Evolutionary conservation across 495 filamentous ascomycete genomes (phyloP), one percentile per base, ranked within the genome.

Genomic region (Daldinia decipiens): DNA sequence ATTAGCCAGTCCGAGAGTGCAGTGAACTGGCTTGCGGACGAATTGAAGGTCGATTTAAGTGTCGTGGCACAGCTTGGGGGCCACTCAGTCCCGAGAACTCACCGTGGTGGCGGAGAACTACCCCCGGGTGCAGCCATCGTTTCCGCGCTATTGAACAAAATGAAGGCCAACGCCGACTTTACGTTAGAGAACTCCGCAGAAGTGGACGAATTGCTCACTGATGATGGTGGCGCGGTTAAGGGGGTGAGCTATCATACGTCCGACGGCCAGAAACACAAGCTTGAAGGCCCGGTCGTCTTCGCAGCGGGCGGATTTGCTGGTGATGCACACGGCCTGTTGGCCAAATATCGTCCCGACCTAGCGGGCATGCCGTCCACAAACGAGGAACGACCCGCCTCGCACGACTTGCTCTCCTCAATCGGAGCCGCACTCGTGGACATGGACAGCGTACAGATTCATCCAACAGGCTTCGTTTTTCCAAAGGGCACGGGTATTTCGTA

Each of bases 381-480:
- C 73, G 85, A 87, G 4, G 80, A 83, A 1, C 73, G 84, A 0
- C 82, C 82, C 1, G 87, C 84, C 0, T 73, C 81, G 32, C 86
- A 88, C 65, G 61, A 63, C 0, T 54, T 89, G 4, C 79, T 89
- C 0, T 72, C 81, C 1, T 74, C 65, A 5, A 66, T 84, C 1
- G 87, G 85, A 0, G 87, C 86, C 3, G 70, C 72, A 26, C 74
- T 88, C 27, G 76, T 88, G 11, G 87, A 90, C 62, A 89, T 90
- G 87, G 83, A 86, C 2, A 76, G 77, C 59, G 85, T 88, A 12
- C 86, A 88, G 74, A 80, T 88, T 21, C 86, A 88, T 73, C 91
- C 91, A 4, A 93, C 91, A 2, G 90, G 90, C 56, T 88, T 94
- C 53, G 84, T 93, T 5, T 91, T 93, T 75, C 90, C 91, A 21